Evolutionary conservation across 345 rosid species (phyloP).

Genomic region (Excoecaria cochinchinensis): DNA sequence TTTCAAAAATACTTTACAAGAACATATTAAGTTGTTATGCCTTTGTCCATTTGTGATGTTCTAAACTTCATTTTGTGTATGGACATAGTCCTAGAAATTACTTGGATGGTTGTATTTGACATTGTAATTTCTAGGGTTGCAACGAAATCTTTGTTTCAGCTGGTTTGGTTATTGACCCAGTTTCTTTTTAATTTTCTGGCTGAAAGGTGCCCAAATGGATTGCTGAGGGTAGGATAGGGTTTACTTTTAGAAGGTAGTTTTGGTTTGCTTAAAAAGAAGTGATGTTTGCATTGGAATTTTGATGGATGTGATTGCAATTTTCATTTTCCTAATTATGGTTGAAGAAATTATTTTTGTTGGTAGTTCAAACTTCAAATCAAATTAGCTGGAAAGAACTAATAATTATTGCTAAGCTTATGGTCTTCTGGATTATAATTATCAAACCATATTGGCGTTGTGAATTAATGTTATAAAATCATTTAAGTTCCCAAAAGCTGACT

Average conservation of each 20-base stretch:
- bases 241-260: no score
- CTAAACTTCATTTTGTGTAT: conserved; percentile 13
- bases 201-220: background rate
- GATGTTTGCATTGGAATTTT: background rate
- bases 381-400: background rate
- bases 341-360: background rate
- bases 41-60: conserved; percentile 5
- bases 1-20: background rate
- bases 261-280: background rate
- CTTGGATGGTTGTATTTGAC: background rate
- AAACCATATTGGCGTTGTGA: background rate
- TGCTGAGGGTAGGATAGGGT: no score
- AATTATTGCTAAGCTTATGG: no score
- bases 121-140: background rate
- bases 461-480: no score
- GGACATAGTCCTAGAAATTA: conserved; percentile 1
- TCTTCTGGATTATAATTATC: background rate
- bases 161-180: background rate
- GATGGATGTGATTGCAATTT: background rate
- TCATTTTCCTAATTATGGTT: background rate
- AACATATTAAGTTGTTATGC: conserved; percentile 8
- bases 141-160: background rate
- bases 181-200: background rate
- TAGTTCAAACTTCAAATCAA: background rate
- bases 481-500: no score